Base-by-base conservation (phyloP, 805 yeast genomes). In the Suhomyces tanzawaensis region DNA sequence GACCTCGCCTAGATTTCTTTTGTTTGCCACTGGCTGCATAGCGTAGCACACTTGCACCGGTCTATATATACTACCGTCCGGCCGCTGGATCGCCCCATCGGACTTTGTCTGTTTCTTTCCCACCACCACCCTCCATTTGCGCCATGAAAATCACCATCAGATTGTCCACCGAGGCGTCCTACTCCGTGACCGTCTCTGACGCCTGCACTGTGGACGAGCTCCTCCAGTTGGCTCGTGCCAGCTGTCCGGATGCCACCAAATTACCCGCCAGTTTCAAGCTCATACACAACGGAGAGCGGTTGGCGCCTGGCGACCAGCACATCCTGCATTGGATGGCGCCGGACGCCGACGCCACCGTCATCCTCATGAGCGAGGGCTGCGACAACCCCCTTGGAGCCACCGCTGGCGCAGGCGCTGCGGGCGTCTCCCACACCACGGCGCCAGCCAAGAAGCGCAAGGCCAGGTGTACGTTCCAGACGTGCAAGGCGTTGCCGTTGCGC, bases 401-500 rank as follows among this genome's bases (percentile, higher is more conserved):
- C 43, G 18, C 19, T 29, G 16, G 8, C n/a, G 17, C 14, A 24
- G 36, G 29, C 24, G 22, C 53, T 24, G 42, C 53, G 21, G 34
- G 34, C 34, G 19, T 26, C 22, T 32, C 34, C 24, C 44, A 45
- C 21, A 36, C 42, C n/a, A 40, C 46, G 7, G 46, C 45, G 6
- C 54, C 57, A 21, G 35, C 39, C 46, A 48, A 55, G 40, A 51
- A 51, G 31, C 74, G 72, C 54, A 72, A 74, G 53, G 54, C 55
- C 43, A 65, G 60, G 43, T 77, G 82, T 59, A 65, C 81, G 16
- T 79, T 78, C 58, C 62, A 60, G 22, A 53, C 66, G 19, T 88
- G 96, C 63, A 68, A 74, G 15, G 72, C 82, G n/a, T 66, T 77
- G 9, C 86, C 90, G 1, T 64, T 76, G 34, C 65, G 80, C 48